phyloP scores from a whole-genome alignment of 768 basidiomycete species.

The Cyathus striatus region DNA sequence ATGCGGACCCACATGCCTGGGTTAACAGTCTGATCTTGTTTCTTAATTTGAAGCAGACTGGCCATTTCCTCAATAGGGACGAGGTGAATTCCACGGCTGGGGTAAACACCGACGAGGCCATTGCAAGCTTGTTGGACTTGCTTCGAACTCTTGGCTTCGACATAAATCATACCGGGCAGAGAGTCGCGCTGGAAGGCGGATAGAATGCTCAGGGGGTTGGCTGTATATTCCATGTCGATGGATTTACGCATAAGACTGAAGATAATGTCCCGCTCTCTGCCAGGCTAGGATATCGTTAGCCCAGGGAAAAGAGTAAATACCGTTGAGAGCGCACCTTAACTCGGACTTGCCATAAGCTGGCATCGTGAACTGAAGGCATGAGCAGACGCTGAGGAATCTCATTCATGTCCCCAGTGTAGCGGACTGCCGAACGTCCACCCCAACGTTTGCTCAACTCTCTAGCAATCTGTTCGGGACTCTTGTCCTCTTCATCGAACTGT shows the following conservation, averaged over 20 bases:
- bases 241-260: constrained; percentile 95
- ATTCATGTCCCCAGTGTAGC: constrained; percentile 89
- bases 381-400: constrained; percentile 88
- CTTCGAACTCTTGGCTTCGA: constrained; percentile 86
- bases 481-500: constrained; percentile 62
- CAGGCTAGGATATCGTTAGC: constrained; percentile 46
- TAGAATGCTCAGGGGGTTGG: constrained; percentile 76
- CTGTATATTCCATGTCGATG: constrained; percentile 75
- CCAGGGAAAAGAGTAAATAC: neutral
- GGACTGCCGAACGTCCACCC: constrained; percentile 54
- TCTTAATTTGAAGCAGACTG: constrained; percentile 90
- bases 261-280: constrained; percentile 89
- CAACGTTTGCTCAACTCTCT: constrained; percentile 78
- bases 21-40: constrained; percentile 79
- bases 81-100: constrained; percentile 72
- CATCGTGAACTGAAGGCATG: constrained; percentile 96
- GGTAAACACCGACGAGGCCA: constrained; percentile 91
- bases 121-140: constrained; percentile 81
- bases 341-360: constrained; percentile 91
- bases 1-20: constrained; percentile 95
- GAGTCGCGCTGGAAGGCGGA: constrained; percentile 97
- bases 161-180: constrained; percentile 91
- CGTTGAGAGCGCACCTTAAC: constrained; percentile 62
- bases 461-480: constrained; percentile 82
- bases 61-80: constrained; percentile 99